phyloP scores from a whole-genome alignment of 768 basidiomycete species.

The Russula vinacea region DNA sequence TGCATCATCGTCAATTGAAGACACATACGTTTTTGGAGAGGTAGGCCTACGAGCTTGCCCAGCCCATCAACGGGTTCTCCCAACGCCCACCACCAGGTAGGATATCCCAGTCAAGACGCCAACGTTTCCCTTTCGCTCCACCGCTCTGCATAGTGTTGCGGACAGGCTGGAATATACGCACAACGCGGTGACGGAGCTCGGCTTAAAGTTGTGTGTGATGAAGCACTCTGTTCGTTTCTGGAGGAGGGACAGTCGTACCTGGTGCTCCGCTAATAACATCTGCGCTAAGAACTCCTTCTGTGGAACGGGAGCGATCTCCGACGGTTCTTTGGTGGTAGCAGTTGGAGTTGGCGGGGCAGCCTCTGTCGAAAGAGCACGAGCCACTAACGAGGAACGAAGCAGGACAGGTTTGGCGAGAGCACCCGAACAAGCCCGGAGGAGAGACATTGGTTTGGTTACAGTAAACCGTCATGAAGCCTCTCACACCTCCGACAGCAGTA shows the following conservation, averaged over 20 bases:
- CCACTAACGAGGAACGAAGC: conserved; percentile 19
- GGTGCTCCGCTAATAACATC: conserved; percentile 87
- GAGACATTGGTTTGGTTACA: conserved; percentile 42
- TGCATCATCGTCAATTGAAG: conserved; percentile 34
- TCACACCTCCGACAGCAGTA: not conserved
- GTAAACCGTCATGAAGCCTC: not conserved
- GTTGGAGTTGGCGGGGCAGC: conserved; percentile 30
- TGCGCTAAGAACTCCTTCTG: conserved; percentile 64
- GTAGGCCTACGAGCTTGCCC: conserved; percentile 81
- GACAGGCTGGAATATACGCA: conserved; percentile 90
- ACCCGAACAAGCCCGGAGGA: conserved; percentile 45
- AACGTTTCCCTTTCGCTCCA: conserved; percentile 76
- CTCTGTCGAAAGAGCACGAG: conserved; percentile 32
- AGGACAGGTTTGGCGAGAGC: conserved; percentile 31
- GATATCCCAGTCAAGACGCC: conserved; percentile 94
- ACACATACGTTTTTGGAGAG: too few species aligned
- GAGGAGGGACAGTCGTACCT: conserved; percentile 44
- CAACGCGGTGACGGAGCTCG: conserved; percentile 81
- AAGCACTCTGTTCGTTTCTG: not conserved
- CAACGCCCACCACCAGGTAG: conserved; percentile 87
- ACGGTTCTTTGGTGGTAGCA: conserved; percentile 38
- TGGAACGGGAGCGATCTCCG: conserved; percentile 44
- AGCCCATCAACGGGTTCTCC: conserved; percentile 99
- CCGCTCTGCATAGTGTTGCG: conserved; percentile 96
- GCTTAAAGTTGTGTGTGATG: conserved; percentile 41